phyloP scores from a whole-genome alignment of 305 asterid species.

The Solanum hybrid region DNA sequence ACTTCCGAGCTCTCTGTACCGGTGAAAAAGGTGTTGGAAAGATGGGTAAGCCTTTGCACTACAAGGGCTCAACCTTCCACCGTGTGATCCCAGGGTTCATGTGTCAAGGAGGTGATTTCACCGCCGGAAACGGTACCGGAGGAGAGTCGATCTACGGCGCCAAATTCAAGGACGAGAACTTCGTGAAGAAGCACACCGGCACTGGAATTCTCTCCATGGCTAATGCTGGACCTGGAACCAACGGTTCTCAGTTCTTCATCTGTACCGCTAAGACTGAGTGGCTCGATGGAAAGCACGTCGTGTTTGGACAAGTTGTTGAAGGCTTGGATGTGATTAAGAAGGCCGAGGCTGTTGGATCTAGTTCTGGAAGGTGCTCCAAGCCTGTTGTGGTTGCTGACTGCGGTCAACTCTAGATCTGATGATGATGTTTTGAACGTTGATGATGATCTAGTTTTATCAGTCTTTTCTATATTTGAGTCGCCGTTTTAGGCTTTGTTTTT shows the following conservation, averaged over 20 bases:
- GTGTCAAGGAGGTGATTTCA: conserved; percentile 36
- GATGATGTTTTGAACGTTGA: neutral
- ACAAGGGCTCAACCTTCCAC: conserved; percentile 22
- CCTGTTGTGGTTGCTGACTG: conserved; percentile 19
- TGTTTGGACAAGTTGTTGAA: conserved; percentile 19
- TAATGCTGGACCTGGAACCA: conserved; percentile 24
- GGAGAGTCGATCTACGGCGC: conserved; percentile 48
- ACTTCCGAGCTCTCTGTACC: conserved; percentile 28
- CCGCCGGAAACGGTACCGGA: conserved; percentile 68
- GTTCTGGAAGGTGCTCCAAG: conserved; percentile 19
- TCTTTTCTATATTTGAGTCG: neutral
- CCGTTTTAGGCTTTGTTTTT: neutral
- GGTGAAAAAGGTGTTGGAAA: conserved; percentile 19
- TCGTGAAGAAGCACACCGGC: conserved; percentile 18
- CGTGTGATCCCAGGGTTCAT: conserved; percentile 26
- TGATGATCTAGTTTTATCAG: conserved; percentile 3
- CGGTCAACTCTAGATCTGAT: conserved; percentile 16
- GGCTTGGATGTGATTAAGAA: conserved; percentile 19
- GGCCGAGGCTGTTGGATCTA: conserved; percentile 17
- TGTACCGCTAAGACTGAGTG: conserved; percentile 16
- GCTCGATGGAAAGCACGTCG: conserved; percentile 24
- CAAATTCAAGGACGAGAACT: conserved; percentile 23
- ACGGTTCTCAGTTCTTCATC: conserved; percentile 23
- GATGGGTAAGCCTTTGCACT: conserved; percentile 24
- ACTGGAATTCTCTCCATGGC: conserved; percentile 23